These are phyloP conservation scores for Thraustochytrium striatum DNA, from an alignment of 352 stramenopile species.

Conservation along the genomic window DNA sequence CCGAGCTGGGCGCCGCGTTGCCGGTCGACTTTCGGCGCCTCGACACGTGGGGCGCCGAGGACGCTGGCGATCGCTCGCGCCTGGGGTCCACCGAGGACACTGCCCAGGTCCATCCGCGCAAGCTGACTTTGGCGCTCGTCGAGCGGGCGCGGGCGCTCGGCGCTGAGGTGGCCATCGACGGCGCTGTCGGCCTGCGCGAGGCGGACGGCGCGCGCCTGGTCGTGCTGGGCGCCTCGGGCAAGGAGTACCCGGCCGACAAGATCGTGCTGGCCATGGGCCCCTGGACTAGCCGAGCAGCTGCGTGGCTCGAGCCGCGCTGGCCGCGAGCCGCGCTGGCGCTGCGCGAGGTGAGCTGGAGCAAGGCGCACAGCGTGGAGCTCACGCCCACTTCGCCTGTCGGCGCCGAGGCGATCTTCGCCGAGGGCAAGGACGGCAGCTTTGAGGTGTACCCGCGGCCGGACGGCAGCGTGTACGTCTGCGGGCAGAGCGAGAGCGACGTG, in stretches of 20 bases:
- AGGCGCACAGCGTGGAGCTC: no score
- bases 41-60: constrained; percentile 56
- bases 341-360: no score
- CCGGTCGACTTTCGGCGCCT: constrained; percentile 68
- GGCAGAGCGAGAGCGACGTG: constrained; percentile 60
- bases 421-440: constrained; percentile 45
- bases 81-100: neutral
- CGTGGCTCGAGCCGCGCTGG: neutral
- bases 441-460: constrained; percentile 61
- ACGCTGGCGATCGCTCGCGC: neutral
- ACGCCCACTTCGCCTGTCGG: no score
- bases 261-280: constrained; percentile 71
- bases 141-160: constrained; percentile 45
- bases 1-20: constrained; percentile 61
- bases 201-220: constrained; percentile 35
- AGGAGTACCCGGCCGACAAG: constrained; percentile 56
- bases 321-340: neutral
- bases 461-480: constrained; percentile 75
- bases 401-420: neutral
- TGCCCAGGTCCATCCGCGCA: constrained; percentile 60
- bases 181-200: constrained; percentile 1
- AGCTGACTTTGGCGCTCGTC: constrained; percentile 60
- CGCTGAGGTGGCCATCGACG: neutral
- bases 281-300: constrained; percentile 58
- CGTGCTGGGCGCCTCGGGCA: constrained; percentile 58